Conservation (phyloP, 2,329 filamentous ascomycete genomes). For the Dactylellina cionopaga region DNA sequence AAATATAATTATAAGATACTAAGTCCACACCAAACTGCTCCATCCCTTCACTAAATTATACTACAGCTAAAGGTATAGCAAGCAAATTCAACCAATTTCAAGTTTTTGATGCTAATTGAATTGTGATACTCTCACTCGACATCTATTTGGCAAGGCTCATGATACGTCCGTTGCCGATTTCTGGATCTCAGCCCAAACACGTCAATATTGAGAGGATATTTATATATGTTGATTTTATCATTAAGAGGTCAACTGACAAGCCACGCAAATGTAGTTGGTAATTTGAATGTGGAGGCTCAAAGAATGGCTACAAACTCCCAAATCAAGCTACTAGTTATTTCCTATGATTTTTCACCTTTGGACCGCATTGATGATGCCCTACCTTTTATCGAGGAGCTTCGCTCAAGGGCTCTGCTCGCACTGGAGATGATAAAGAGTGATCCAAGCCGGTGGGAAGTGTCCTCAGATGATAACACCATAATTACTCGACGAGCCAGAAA, state of each 20-base stretch:
- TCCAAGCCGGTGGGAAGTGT: constrained; percentile 8
- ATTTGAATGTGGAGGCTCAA: background rate
- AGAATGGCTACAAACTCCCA: background rate
- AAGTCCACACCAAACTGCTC: background rate
- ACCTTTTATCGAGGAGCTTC: constrained; percentile 6
- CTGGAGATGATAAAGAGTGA: constrained; percentile 18
- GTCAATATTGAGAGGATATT: background rate
- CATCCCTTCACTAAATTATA: background rate
- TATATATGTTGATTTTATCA: background rate
- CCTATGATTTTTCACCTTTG: background rate
- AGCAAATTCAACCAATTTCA: background rate
- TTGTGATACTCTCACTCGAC: background rate
- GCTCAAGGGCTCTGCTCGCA: constrained; percentile 15
- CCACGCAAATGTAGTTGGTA: background rate
- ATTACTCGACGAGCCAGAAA: background rate
- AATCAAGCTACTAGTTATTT: background rate
- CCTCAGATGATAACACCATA: background rate
- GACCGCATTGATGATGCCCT: background rate
- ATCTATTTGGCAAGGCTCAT: background rate
- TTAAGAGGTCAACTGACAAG: background rate
- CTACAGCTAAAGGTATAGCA: background rate
- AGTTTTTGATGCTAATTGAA: background rate
- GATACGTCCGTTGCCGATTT: background rate
- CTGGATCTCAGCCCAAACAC: background rate
- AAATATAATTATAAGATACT: background rate